phyloP scores from a whole-genome alignment of 1,139 yeast species.

The Kodamaea fungicola region DNA sequence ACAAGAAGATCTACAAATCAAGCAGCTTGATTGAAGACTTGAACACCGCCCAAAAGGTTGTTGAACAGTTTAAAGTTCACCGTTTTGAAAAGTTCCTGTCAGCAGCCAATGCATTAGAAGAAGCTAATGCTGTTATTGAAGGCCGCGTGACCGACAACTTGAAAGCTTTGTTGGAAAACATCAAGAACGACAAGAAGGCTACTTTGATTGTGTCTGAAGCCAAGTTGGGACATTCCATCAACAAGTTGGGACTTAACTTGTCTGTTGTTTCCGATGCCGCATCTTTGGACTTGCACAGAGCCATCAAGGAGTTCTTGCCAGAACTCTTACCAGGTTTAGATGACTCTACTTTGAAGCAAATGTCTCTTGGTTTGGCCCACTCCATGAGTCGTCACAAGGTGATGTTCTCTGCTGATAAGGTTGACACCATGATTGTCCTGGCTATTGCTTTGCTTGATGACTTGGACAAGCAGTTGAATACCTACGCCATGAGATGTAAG shows the following conservation, averaged over 20 bases:
- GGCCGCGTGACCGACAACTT: conserved; percentile 90
- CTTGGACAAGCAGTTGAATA: conserved; percentile 94
- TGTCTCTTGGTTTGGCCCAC: conserved; percentile 97
- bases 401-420: conserved; percentile 96
- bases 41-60: conserved; percentile 78
- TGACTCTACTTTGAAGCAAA: conserved; percentile 80
- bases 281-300: conserved; percentile 89
- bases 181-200: conserved; percentile 85
- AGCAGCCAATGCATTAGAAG: conserved; percentile 95
- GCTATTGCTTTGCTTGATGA: conserved; percentile 97
- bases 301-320: conserved; percentile 90
- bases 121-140: conserved; percentile 86
- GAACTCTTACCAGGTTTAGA: conserved; percentile 91
- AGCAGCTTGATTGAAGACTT: conserved; percentile 71
- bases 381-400: conserved; percentile 97
- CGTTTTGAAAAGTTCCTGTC: conserved; percentile 92
- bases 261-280: conserved; percentile 93
- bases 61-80: conserved; percentile 79
- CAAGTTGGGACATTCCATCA: conserved; percentile 92
- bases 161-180: conserved; percentile 69
- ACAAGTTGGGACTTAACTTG: conserved; percentile 86
- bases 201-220: conserved; percentile 92
- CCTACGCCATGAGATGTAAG: conserved; percentile 96
- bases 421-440: conserved; percentile 97
- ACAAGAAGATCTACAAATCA: conserved; percentile 93